Base-by-base conservation (phyloP, 1,139 yeast species). In the Yamadazyma taylorii region DNA sequence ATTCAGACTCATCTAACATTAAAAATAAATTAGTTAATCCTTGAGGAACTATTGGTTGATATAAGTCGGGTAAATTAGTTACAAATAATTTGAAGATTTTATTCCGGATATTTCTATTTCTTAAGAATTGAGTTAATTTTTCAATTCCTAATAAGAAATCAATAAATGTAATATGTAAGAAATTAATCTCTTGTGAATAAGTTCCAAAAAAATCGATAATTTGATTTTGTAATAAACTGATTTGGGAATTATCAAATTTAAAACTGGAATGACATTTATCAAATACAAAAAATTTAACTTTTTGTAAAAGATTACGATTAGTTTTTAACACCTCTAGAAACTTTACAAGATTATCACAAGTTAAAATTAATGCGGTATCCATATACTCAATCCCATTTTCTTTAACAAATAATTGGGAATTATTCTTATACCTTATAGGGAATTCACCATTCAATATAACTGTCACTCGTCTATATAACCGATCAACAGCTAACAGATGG, bases 151-250 rank as follows among this genome's bases (percentile, higher is more conserved):
- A 43, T 11, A 50, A 33, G 38, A 58, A 61, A 38, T 66, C 67
- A 19, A 55, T 41, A 39, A 65, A 66, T 3, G 70, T 60, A 28
- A 65, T 63, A 39, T 66, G 71, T 23, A 66, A 46, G 38, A 65
- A 63, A 36, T 55, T 59, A 37, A 65, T 47, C 29, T 56, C 57
- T 2, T 38, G 32, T 24, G 67, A 55, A 33, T 52, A 37, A 12
- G 41, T 24, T 2, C 63, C 69, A 45, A 66, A 62, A 38, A 56
- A 57, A 6, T 56, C 60, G 27, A 65, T 53, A 13, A 62, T 42
- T 24, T 52, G 46, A 27, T 32, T 40, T 31, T 48, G 52, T 4
- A 42, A 5, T 7, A 13, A 2, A 13, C 26, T 17, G 9, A 50
- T 36, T 42, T 63, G 68, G 16, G 58, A 35, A n/a, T 24, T 16